These are phyloP conservation scores for Chalciporus piperatus DNA, from an alignment of 768 basidiomycete species.

Conservation along the genomic window DNA sequence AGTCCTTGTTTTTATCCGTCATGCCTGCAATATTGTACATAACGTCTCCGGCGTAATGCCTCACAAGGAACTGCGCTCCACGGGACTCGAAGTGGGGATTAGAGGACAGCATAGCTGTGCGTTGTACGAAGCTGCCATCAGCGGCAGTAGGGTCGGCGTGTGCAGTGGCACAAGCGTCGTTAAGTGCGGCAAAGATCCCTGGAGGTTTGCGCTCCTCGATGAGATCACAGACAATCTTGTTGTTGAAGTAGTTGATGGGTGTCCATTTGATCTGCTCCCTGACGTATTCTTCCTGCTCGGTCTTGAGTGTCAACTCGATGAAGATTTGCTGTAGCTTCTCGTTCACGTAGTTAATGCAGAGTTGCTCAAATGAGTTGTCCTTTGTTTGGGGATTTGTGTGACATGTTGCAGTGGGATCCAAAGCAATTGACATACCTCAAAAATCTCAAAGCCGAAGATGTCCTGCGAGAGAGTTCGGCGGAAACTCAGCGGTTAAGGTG, in stretches of 20 bases:
- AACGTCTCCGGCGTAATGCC: constrained; percentile 98
- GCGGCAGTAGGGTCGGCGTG: constrained; percentile 96
- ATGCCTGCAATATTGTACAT: constrained; percentile 97
- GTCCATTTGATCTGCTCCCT: constrained; percentile 99
- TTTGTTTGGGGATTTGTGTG: constrained; percentile 34
- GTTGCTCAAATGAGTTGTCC: constrained; percentile 96
- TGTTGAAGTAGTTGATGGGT: constrained; percentile 98
- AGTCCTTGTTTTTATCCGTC: constrained; percentile 99
- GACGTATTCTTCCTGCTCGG: constrained; percentile 99
- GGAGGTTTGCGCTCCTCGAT: constrained; percentile 97
- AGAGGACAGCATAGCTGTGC: constrained; percentile 73
- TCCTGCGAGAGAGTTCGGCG: constrained; percentile 49
- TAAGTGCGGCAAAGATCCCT: constrained; percentile 95
- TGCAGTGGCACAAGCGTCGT: constrained; percentile 98
- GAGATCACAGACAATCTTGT: constrained; percentile 96
- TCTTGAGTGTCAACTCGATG: constrained; percentile 97
- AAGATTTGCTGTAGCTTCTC: constrained; percentile 99
- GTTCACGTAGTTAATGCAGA: constrained; percentile 99
- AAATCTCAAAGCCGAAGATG: constrained; percentile 99
- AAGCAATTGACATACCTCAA: constrained; percentile 56
- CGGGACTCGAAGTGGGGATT: constrained; percentile 96
- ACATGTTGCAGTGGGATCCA: constrained; percentile 1
- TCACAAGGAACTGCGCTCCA: constrained; percentile 90
- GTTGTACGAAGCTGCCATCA: constrained; percentile 94
- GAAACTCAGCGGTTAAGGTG: not conserved